These are phyloP conservation scores for Centrapalus pauciflorus DNA, from an alignment of 129 eudicot genomes.

Conservation along the genomic window DNA sequence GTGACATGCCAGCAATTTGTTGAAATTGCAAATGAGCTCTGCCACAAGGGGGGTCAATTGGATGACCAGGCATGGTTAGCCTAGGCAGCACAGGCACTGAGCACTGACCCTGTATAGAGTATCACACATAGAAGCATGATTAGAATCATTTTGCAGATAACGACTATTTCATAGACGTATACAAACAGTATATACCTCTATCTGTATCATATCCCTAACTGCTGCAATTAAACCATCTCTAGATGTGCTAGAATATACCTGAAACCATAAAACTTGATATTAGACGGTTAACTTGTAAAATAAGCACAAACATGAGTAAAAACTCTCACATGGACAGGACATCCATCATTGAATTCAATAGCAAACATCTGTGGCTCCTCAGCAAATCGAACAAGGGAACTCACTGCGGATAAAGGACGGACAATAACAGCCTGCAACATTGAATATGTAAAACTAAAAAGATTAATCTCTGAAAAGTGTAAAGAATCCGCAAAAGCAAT, in stretches of 20 bases:
- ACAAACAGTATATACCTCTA: slow-evolving; percentile 58
- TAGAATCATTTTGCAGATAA: not conserved
- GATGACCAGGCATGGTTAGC: slow-evolving; percentile 97
- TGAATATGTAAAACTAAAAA: not conserved
- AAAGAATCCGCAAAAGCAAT: no score
- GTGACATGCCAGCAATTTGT: slow-evolving; percentile 39
- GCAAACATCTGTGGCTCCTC: slow-evolving; percentile 99
- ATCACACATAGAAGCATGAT: not conserved
- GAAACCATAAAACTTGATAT: slow-evolving; percentile 17
- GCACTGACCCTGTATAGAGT: slow-evolving; percentile 69
- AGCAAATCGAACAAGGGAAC: slow-evolving; percentile 90
- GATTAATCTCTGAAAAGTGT: not conserved
- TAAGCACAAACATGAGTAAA: slow-evolving; percentile 10
- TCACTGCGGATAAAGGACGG: slow-evolving; percentile 83
- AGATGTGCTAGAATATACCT: slow-evolving; percentile 97
- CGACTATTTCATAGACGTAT: not conserved
- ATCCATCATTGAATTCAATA: slow-evolving; percentile 91
- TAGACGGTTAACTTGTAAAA: slow-evolving; percentile 1
- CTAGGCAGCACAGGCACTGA: slow-evolving; percentile 87
- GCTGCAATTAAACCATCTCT: slow-evolving; percentile 98
- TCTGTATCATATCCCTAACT: slow-evolving; percentile 83
- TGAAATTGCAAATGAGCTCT: slow-evolving; percentile 55
- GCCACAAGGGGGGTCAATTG: slow-evolving; percentile 97
- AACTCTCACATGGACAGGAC: slow-evolving; percentile 82
- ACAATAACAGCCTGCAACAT: slow-evolving; percentile 86